phyloP scores from a whole-genome alignment of 1,284 basidiomycete species.

The Thecaphora frezii region DNA sequence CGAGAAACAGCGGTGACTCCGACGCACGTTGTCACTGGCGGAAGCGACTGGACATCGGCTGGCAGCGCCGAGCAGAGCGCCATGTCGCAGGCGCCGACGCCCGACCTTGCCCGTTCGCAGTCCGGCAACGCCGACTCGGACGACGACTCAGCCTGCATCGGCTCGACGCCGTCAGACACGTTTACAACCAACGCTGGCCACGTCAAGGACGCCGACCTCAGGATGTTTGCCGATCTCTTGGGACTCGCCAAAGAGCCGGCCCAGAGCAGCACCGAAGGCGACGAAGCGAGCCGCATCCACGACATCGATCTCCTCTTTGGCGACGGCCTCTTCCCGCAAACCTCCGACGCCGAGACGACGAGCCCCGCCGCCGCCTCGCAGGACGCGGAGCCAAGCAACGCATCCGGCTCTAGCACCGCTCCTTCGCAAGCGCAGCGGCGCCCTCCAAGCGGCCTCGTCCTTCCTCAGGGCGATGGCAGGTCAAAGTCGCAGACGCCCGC shows the following conservation, averaged over 20 bases:
- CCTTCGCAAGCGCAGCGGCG: too few species aligned
- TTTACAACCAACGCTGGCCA: constrained; percentile 3
- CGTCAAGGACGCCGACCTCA: constrained; percentile 3
- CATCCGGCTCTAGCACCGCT: too few species aligned
- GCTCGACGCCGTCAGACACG: constrained; percentile 19
- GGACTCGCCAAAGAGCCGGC: too few species aligned
- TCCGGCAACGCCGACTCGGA: constrained; percentile 27
- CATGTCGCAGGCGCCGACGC: constrained; percentile 5
- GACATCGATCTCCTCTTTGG: constrained; percentile 23
- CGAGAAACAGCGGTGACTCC: too few species aligned
- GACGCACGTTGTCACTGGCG: too few species aligned
- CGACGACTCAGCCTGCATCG: constrained; percentile 23
- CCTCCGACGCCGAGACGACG: background rate
- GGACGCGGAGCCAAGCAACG: too few species aligned
- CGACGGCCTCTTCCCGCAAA: background rate
- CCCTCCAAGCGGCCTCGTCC: too few species aligned
- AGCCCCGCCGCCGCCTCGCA: too few species aligned
- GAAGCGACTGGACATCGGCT: background rate
- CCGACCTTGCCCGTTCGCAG: constrained; percentile 21
- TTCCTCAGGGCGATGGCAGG: too few species aligned
- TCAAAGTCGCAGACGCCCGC: too few species aligned
- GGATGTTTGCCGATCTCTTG: background rate
- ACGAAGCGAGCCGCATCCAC: constrained; percentile 29
- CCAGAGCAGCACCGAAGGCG: constrained; percentile 10
- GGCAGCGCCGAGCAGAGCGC: background rate